phyloP scores from a whole-genome alignment of 176 grass and related monocot species.

The Chrysopogon serrulatus region DNA sequence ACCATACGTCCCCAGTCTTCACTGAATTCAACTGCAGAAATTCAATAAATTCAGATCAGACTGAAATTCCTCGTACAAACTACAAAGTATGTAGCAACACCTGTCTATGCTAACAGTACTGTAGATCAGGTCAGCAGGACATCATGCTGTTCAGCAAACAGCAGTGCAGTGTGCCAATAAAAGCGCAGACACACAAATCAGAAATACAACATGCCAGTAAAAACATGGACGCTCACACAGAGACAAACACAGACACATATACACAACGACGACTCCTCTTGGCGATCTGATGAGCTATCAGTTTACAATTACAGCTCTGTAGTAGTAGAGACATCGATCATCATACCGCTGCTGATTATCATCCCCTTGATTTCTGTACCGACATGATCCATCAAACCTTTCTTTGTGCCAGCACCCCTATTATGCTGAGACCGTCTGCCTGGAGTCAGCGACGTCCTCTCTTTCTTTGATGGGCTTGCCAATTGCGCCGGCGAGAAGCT shows the following conservation, averaged over 20 bases:
- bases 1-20: background rate
- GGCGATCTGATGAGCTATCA: background rate
- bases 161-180: constrained; percentile 3
- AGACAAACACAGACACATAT: background rate
- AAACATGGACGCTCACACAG: background rate
- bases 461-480: constrained; percentile 50
- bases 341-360: constrained; percentile 30
- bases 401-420: constrained; percentile 51
- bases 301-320: constrained; percentile 29
- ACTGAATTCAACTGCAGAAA: background rate
- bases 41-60: background rate
- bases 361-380: constrained; percentile 42
- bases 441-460: constrained; percentile 35
- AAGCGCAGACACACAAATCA: background rate
- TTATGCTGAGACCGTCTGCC: constrained; percentile 40
- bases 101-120: background rate
- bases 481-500: constrained; percentile 61
- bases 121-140: background rate
- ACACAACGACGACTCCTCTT: constrained; percentile 11
- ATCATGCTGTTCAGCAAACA: constrained; percentile 13
- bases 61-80: constrained; percentile 1
- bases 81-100: background rate
- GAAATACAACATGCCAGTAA: constrained; percentile 9
- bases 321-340: constrained; percentile 55
- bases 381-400: constrained; percentile 51